Evolutionary conservation across 306 rosid genomes (phyloP), one percentile per base, ranked within the genome.

Genomic region (Macrotyloma uniflorum): DNA sequence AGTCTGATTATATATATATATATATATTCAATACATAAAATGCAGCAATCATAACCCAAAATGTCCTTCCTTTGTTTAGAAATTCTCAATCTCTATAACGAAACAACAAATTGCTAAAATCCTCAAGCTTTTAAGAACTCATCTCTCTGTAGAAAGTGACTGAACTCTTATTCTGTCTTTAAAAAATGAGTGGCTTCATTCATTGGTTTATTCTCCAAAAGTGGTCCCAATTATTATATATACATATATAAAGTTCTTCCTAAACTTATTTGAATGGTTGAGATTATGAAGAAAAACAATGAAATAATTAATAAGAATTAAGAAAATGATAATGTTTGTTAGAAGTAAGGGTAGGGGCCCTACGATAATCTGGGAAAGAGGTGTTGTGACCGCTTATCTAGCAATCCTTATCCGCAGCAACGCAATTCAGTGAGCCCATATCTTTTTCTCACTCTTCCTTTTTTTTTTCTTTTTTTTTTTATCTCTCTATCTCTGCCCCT

Each of bases 391-490:
- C 95, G 83, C 90, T 86, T 16, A 89, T 88, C 79, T 42, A 86
- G 35, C n/a, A 22, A 85, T 83, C 85, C 97, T 91, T 91, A 93
- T 91, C 97, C 95, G 38, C 0, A 46, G 16, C 58, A 38, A 43
- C 3, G 35, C 10, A 66, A 47, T 19, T 2, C 43, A 62, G 68
- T 62, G n/a, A 35, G 26, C 70, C 76, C 69, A 77, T 77, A 57
- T 78, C 88, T 72, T 61, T 66, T 75, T 87, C 89, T 85, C 63
- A 13, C 72, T 30, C 69, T 28, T 55, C 75, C 12, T 20, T 50
- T 77, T 84, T 6, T 77, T 40, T 84, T 86, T 75, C 54, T 9
- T 6, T 13, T 8, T 76, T 4, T 30, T 4, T 30, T 4, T 30
- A 30, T 79, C 86, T 77, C 45, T 84, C 87, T 75, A 47, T 15